Percentiles rank a stretch among this genome's conserved stretches.
Conservation (phyloP, 176 grass and related monocot genomes). For the Alopecurus myosuroides region DNA sequence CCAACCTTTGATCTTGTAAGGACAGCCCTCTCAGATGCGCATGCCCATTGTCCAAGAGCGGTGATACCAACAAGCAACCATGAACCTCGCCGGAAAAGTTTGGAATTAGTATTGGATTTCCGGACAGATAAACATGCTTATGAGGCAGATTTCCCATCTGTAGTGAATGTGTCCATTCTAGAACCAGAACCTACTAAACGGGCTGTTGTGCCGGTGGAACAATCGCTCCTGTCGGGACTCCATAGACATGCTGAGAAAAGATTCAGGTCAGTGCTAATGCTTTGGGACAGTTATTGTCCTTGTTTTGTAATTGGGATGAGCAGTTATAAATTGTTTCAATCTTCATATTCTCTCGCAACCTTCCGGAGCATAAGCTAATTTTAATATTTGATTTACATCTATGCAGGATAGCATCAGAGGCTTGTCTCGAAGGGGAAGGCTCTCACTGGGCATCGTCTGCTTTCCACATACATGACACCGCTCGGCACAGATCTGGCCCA, state of each 20-base stretch:
- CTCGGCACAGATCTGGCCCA: slow-evolving; percentile 43
- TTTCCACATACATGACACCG: slow-evolving; percentile 47
- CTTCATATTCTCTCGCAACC: not conserved
- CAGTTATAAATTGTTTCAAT: not conserved
- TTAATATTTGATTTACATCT: slow-evolving; percentile 16
- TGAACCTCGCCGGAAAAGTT: slow-evolving; percentile 31
- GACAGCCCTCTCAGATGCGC: slow-evolving; percentile 59
- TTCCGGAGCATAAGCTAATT: not conserved
- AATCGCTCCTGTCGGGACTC: slow-evolving; percentile 30
- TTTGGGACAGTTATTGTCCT: not conserved
- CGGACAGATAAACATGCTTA: slow-evolving; percentile 23
- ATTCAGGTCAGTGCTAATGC: slow-evolving; percentile 56
- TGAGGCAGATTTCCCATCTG: slow-evolving; percentile 51
- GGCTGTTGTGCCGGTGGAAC: slow-evolving; percentile 5
- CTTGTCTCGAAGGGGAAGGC: slow-evolving; percentile 85
- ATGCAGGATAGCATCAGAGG: slow-evolving; percentile 73
- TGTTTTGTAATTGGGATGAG: not conserved
- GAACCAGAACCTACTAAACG: slow-evolving; percentile 39
- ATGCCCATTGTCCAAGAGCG: slow-evolving; percentile 29
- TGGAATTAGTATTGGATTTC: slow-evolving; percentile 80
- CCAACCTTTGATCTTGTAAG: slow-evolving; percentile 50
- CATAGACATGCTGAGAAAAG: slow-evolving; percentile 57
- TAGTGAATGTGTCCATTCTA: slow-evolving; percentile 63
- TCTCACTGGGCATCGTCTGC: slow-evolving; percentile 72
- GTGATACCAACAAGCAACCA: slow-evolving; percentile 31